phyloP scores from a whole-genome alignment of 78 protist species.

The Anaeramoeba flamelloides region DNA sequence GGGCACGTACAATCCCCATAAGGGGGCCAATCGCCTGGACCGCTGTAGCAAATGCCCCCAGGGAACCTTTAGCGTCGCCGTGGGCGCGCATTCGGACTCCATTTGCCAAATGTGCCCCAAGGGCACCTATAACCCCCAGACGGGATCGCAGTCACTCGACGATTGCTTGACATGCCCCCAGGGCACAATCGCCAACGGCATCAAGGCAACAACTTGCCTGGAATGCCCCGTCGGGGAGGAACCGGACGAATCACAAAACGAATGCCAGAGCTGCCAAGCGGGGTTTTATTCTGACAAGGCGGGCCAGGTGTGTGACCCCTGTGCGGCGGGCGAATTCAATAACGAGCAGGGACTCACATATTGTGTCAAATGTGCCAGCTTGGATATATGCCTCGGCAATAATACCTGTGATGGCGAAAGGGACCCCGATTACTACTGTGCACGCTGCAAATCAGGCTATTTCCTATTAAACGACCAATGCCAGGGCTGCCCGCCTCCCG shows the following conservation, averaged over 20 bases:
- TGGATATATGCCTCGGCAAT: background rate
- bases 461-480: background rate
- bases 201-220: too few species aligned
- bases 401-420: background rate
- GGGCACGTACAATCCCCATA: background rate
- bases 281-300: background rate
- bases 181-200: too few species aligned
- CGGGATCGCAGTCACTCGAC: too few species aligned
- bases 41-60: background rate
- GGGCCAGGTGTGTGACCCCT: background rate
- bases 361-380: background rate
- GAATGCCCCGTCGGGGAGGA: too few species aligned
- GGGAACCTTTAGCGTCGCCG: background rate
- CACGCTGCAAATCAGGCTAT: background rate
- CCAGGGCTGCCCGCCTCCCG: background rate
- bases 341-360: background rate
- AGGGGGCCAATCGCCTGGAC: background rate
- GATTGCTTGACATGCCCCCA: too few species aligned
- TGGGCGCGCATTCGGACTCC: background rate
- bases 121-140: background rate
- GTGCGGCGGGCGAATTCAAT: background rate
- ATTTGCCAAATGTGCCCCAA: background rate
- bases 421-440: background rate
- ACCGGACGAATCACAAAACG: too few species aligned
- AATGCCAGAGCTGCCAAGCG: background rate